Conservation (phyloP, 2,329 filamentous ascomycete genomes). For the Colletotrichum sp. region DNA sequence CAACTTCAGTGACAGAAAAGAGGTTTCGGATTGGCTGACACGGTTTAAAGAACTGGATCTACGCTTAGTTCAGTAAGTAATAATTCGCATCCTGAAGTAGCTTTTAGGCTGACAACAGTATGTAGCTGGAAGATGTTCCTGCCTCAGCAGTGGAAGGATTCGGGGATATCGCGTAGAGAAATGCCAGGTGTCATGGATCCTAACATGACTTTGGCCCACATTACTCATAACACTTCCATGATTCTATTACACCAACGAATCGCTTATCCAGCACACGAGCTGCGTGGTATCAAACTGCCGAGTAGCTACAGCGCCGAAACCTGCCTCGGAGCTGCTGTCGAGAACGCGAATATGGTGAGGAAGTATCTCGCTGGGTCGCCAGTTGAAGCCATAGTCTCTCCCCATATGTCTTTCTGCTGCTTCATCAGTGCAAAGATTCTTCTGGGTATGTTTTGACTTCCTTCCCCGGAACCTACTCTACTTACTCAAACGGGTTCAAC, state of each 20-base stretch:
- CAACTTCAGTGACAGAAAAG: slow-evolving; percentile 38
- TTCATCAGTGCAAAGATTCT: slow-evolving; percentile 48
- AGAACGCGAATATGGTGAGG: slow-evolving; percentile 47
- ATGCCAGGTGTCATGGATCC: slow-evolving; percentile 43
- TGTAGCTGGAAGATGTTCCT: slow-evolving; percentile 44
- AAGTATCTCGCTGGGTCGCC: slow-evolving; percentile 47
- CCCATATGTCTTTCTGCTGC: slow-evolving; percentile 49
- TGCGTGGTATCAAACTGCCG: slow-evolving; percentile 38
- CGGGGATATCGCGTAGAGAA: neutral
- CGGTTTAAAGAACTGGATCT: slow-evolving; percentile 52
- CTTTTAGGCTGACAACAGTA: neutral
- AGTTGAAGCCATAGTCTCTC: slow-evolving; percentile 25
- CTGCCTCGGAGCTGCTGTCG: slow-evolving; percentile 46
- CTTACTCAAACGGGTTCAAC: neutral
- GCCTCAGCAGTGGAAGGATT: slow-evolving; percentile 41
- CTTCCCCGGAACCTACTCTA: neutral
- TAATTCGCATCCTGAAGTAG: neutral
- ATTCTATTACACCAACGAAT: slow-evolving; percentile 53
- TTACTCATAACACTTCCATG: slow-evolving; percentile 53
- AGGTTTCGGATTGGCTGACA: slow-evolving; percentile 45
- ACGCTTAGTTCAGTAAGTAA: slow-evolving; percentile 38
- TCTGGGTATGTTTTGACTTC: slow-evolving; percentile 23
- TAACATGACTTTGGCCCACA: slow-evolving; percentile 51
- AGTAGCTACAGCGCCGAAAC: slow-evolving; percentile 51
- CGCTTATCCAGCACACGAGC: slow-evolving; percentile 39